Evolutionary conservation across 805 yeast genomes (phyloP).

Genomic region (Candida gorgasii): DNA sequence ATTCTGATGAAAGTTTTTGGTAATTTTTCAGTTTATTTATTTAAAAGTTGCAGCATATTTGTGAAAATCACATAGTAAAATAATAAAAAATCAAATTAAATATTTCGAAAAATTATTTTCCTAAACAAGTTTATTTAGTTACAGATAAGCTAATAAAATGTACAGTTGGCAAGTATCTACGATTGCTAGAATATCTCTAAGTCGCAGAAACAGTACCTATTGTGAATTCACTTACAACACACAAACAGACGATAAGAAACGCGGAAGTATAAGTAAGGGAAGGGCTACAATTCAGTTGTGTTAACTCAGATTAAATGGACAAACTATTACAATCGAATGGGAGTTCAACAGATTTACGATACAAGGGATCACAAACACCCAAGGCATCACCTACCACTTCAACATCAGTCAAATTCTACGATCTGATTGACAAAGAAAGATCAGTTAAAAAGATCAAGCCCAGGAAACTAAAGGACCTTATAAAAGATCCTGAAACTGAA

Average conservation of each 20-base stretch:
- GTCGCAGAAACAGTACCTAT: too few relatives aligned
- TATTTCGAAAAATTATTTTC: neutral
- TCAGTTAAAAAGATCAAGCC: constrained; percentile 8
- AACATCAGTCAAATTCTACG: constrained; percentile 15
- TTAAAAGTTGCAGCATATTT: neutral
- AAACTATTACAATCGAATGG: neutral
- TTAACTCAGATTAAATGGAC: neutral
- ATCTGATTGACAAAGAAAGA: constrained; percentile 14
- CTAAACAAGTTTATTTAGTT: too few relatives aligned
- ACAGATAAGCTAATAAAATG: too few relatives aligned
- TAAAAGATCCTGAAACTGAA: constrained; percentile 16
- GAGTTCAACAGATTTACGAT: constrained; percentile 9
- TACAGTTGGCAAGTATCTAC: too few relatives aligned
- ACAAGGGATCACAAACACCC: constrained; percentile 11
- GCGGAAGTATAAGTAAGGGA: too few relatives aligned
- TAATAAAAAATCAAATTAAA: neutral
- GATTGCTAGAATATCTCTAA: neutral
- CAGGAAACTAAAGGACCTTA: constrained; percentile 8
- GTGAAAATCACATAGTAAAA: constrained; percentile 1
- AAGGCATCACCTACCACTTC: constrained; percentile 19
- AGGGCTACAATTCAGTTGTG: too few relatives aligned
- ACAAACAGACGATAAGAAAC: constrained; percentile 1
- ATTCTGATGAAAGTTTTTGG: neutral
- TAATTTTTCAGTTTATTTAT: neutral
- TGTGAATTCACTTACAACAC: too few relatives aligned